A percentile compares a stretch with the other conserved stretches of the same genome.
These are phyloP conservation scores for Porogramme epimiltina DNA, from an alignment of 1,284 basidiomycete species.

Conservation along the genomic window DNA sequence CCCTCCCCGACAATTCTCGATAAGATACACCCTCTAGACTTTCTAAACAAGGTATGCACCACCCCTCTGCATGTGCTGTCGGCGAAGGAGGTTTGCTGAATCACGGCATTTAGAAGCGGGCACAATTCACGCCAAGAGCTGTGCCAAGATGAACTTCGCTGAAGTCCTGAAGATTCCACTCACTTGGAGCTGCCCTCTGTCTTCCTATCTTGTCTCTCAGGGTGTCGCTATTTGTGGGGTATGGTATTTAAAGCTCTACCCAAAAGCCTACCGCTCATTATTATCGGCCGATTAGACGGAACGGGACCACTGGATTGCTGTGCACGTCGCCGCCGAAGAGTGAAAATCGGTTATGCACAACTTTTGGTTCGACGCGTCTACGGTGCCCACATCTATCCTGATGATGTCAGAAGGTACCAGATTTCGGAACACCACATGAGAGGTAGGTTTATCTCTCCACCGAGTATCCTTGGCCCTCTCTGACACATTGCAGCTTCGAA, in stretches of 20 bases:
- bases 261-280: too few relatives aligned
- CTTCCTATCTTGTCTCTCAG: too few relatives aligned
- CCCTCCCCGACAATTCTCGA: background rate
- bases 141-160: background rate
- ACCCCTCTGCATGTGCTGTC: background rate
- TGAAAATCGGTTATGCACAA: too few relatives aligned
- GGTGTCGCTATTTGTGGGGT: too few relatives aligned
- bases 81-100: background rate
- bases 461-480: background rate
- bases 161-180: background rate
- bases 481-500: background rate
- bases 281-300: too few relatives aligned
- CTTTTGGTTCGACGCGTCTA: too few relatives aligned
- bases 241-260: too few relatives aligned
- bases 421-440: constrained; percentile 4
- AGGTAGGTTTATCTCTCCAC: constrained; percentile 1
- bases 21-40: background rate
- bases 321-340: too few relatives aligned
- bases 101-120: background rate
- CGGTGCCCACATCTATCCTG: too few relatives aligned
- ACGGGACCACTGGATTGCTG: too few relatives aligned
- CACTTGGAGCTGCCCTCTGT: too few relatives aligned
- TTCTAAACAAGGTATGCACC: background rate
- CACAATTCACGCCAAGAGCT: background rate
- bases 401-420: background rate